A percentile compares a stretch with the other conserved stretches of the same genome.
Evolutionary conservation across 495 filamentous ascomycete genomes (phyloP).

Genomic region (Hyaloscypha bicolor): DNA sequence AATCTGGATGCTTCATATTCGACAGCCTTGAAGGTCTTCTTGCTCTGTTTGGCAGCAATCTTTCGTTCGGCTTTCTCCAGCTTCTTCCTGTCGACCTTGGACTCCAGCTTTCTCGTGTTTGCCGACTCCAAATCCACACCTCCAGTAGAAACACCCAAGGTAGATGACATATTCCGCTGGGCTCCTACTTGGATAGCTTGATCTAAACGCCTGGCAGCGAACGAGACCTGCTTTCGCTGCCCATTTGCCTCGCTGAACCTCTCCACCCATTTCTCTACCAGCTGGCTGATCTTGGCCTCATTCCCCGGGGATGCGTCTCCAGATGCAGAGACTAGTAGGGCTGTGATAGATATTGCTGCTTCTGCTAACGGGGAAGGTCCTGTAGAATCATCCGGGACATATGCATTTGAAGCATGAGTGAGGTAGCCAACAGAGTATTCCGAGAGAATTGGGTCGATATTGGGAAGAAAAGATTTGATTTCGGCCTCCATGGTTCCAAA

Average conservation of each 20-base stretch:
- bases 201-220: slow-evolving; percentile 82
- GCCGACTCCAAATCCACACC: slow-evolving; percentile 92
- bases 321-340: slow-evolving; percentile 87
- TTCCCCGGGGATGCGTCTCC: slow-evolving; percentile 71
- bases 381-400: slow-evolving; percentile 72
- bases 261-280: slow-evolving; percentile 91
- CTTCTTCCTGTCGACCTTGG: slow-evolving; percentile 97
- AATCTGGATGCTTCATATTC: slow-evolving; percentile 95
- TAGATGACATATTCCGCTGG: slow-evolving; percentile 94
- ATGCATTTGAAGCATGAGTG: slow-evolving; percentile 85
- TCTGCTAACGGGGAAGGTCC: slow-evolving; percentile 76
- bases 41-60: slow-evolving; percentile 97
- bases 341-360: slow-evolving; percentile 79
- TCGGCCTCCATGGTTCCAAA: slow-evolving; percentile 77
- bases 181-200: slow-evolving; percentile 95
- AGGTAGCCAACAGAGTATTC: slow-evolving; percentile 95
- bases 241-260: slow-evolving; percentile 75
- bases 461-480: slow-evolving; percentile 83
- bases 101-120: slow-evolving; percentile 90
- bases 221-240: slow-evolving; percentile 66
- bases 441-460: slow-evolving; percentile 85
- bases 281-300: slow-evolving; percentile 72
- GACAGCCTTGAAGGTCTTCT: slow-evolving; percentile 97
- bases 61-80: slow-evolving; percentile 98
- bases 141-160: slow-evolving; percentile 80